Base-by-base conservation (phyloP, 169 alveolate genomes). In the Plasmodium sp. region DNA sequence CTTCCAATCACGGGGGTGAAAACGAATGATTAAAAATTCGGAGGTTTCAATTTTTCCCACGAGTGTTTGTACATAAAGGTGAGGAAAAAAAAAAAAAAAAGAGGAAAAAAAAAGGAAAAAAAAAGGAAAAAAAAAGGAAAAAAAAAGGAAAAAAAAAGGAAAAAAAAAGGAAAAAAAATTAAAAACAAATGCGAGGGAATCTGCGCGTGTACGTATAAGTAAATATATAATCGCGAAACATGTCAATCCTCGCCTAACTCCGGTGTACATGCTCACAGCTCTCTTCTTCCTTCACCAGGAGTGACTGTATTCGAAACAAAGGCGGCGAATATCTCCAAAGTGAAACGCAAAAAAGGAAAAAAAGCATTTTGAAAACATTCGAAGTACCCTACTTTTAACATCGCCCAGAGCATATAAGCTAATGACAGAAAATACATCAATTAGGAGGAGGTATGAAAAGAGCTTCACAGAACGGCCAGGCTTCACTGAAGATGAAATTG, bases 401-500 rank as follows among this genome's bases (percentile, higher is more conserved):
- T 67, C 77, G n/a, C 39, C 39, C 39, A 67, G n/a, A 18, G 39
- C 77, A 4, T 67, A 27, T 67, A 67, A 77, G 71, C 79, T 77
- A 86, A 86, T 86, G 94, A 86, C 94, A 54, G 94, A 86, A 77
- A 86, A 86, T 62, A 77, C 94, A 41, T 54, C 94, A 56, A 22
- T 86, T 77, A 86, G 94, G 81, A 86, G 94, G 48, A 75, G 94
- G 48, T 86, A 86, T 27, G 94, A 86, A 56, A 86, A 86, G 71
- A 86, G 88, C 67, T 86, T 86, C 54, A 86, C 88, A 18, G 94
- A 86, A 39, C 56, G 94, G 18, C 94, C 94, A 36, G 94, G 94
- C 45, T 86, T 98, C 74, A 98, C 99, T 33, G 99, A 98, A 94
- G 99, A 99, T 74, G 99, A 99, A 95, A 98, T 99, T 62, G 99